Conservation (phyloP, 2,329 filamentous ascomycete genomes). For the Fusarium sp. region DNA sequence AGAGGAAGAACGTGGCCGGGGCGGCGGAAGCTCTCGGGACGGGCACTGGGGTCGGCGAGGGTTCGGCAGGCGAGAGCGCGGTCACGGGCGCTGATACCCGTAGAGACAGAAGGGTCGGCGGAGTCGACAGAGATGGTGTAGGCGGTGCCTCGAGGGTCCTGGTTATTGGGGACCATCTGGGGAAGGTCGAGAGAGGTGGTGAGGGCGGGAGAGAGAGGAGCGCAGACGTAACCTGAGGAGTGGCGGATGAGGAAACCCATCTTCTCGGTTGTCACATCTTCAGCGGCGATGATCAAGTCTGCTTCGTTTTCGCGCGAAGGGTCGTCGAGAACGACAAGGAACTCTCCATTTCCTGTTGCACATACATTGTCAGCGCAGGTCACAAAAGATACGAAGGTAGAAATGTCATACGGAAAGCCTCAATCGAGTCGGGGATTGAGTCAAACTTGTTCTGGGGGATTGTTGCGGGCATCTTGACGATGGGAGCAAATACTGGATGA, state of each 20-base stretch:
- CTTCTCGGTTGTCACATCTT: slow-evolving; percentile 86
- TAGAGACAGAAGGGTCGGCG: slow-evolving; percentile 79
- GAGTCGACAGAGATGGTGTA: slow-evolving; percentile 94
- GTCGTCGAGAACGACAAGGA: slow-evolving; percentile 96
- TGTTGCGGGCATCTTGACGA: slow-evolving; percentile 63
- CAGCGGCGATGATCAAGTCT: slow-evolving; percentile 94
- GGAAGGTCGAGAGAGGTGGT: slow-evolving; percentile 82
- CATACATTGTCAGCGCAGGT: slow-evolving; percentile 27
- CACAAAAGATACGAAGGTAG: not conserved
- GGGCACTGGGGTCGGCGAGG: slow-evolving; percentile 77
- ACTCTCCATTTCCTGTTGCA: slow-evolving; percentile 80
- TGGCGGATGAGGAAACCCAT: slow-evolving; percentile 97
- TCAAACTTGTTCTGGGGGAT: slow-evolving; percentile 71
- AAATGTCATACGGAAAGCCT: slow-evolving; percentile 71
- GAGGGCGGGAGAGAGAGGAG: slow-evolving; percentile 80
- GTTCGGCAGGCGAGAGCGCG: slow-evolving; percentile 84
- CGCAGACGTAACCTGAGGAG: slow-evolving; percentile 92
- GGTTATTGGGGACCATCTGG: slow-evolving; percentile 83
- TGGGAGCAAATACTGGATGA: slow-evolving; percentile 8
- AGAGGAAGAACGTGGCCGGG: slow-evolving; percentile 94
- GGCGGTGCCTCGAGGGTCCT: slow-evolving; percentile 91
- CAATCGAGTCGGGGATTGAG: slow-evolving; percentile 75
- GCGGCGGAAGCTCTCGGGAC: slow-evolving; percentile 76
- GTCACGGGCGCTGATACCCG: slow-evolving; percentile 92
- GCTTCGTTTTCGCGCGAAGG: slow-evolving; percentile 96